Evolutionary conservation across 176 grass and related monocot genomes (phyloP).

Genomic region (Carex myosuroides): DNA sequence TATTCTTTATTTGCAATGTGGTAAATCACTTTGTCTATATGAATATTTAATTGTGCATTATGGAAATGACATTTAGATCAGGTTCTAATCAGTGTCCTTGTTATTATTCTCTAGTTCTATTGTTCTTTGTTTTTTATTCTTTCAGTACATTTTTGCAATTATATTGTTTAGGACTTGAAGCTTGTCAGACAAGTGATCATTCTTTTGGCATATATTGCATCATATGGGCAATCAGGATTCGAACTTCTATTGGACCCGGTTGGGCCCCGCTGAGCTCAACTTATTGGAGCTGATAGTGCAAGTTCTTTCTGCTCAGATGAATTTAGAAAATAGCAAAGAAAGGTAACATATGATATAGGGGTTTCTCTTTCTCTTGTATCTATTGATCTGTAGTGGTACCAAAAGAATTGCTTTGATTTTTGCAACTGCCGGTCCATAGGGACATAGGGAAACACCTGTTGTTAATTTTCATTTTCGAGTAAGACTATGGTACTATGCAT

Average conservation of each 20-base stretch:
- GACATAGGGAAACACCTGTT: neutral
- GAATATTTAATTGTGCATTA: neutral
- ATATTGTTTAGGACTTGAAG: constrained; percentile 68
- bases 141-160: neutral
- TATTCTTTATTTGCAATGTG: neutral
- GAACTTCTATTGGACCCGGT: constrained; percentile 58
- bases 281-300: constrained; percentile 66
- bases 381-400: neutral
- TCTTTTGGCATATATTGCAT: constrained; percentile 83
- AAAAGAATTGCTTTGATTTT: neutral
- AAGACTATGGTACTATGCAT: no score
- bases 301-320: constrained; percentile 65
- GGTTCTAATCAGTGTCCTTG: neutral
- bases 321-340: constrained; percentile 49
- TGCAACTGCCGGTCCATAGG: neutral
- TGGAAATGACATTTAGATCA: neutral
- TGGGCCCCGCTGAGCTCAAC: constrained; percentile 30
- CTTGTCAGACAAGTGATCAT: constrained; percentile 61
- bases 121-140: constrained; percentile 2
- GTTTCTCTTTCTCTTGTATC: neutral
- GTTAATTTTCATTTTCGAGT: neutral
- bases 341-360: constrained; percentile 36
- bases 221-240: constrained; percentile 58
- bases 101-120: neutral
- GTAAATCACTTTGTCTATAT: neutral